Percentiles rank a stretch among this genome's conserved stretches.
Evolutionary conservation across 2,329 filamentous ascomycete species (phyloP).

Genomic region (Alternaria atra): DNA sequence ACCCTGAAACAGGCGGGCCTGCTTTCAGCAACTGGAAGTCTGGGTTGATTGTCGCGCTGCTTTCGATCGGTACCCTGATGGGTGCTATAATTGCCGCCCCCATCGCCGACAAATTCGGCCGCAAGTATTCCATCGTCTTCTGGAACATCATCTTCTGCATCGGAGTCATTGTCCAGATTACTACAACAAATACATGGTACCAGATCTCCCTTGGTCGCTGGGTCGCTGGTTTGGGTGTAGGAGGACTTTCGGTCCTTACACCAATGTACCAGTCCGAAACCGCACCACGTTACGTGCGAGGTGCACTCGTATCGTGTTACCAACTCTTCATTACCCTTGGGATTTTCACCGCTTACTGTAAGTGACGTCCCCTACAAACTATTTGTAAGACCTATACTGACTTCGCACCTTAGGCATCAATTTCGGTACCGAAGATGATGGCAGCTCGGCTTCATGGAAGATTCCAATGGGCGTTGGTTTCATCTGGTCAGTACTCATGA

Average conservation of each 20-base stretch:
- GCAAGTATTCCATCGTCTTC: slow-evolving; percentile 68
- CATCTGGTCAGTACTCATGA: slow-evolving; percentile 64
- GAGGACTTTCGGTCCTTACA: slow-evolving; percentile 67
- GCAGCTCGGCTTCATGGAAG: slow-evolving; percentile 66
- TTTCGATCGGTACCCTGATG: slow-evolving; percentile 79
- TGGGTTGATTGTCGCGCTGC: slow-evolving; percentile 50
- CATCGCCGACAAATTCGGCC: slow-evolving; percentile 69
- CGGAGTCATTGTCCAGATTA: slow-evolving; percentile 72
- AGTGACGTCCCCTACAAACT: not conserved
- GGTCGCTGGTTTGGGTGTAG: slow-evolving; percentile 73
- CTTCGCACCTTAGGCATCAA: slow-evolving; percentile 54
- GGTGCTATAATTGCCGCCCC: slow-evolving; percentile 69
- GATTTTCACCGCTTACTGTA: slow-evolving; percentile 62
- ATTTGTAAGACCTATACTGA: not conserved
- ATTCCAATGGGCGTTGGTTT: slow-evolving; percentile 69
- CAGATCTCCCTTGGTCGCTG: slow-evolving; percentile 71
- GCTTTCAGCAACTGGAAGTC: slow-evolving; percentile 44
- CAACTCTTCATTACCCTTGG: slow-evolving; percentile 76
- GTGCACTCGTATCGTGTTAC: slow-evolving; percentile 69
- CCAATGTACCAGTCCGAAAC: slow-evolving; percentile 73
- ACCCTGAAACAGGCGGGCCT: slow-evolving; percentile 29
- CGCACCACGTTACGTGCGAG: slow-evolving; percentile 70
- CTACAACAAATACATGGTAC: slow-evolving; percentile 65
- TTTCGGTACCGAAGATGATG: slow-evolving; percentile 65
- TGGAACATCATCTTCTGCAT: slow-evolving; percentile 70